phyloP scores from a whole-genome alignment of 352 stramenopile species.

The Globisporangium solare region DNA sequence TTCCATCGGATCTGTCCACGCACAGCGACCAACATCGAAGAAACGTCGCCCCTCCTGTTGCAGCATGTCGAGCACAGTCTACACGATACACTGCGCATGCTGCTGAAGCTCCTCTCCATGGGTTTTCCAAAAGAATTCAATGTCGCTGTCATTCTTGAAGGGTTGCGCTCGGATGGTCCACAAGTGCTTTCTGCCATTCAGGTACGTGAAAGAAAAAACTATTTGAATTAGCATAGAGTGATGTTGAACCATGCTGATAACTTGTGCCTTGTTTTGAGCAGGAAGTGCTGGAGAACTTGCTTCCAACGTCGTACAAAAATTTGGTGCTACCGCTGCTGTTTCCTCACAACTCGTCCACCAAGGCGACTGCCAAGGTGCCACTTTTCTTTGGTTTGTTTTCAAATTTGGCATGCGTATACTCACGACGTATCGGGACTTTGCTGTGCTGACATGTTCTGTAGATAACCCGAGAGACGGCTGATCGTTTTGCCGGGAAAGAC shows the following conservation, averaged over 20 bases:
- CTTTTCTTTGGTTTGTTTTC: no score
- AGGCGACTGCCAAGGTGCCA: constrained; percentile 47
- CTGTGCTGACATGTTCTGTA: constrained; percentile 13
- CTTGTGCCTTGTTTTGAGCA: constrained; percentile 21
- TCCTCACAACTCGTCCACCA: constrained; percentile 42
- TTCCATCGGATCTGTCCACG: constrained; percentile 72
- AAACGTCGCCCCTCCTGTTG: constrained; percentile 65
- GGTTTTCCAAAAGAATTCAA: constrained; percentile 83
- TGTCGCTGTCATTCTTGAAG: constrained; percentile 76
- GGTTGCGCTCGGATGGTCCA: constrained; percentile 55
- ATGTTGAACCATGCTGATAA: neutral
- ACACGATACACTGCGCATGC: constrained; percentile 62
- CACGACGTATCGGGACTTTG: no score
- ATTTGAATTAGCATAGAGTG: neutral
- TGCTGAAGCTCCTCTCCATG: constrained; percentile 78
- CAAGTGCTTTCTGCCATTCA: constrained; percentile 81
- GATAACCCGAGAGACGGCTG: constrained; percentile 54
- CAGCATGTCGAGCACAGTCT: constrained; percentile 77
- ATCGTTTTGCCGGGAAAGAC: constrained; percentile 39
- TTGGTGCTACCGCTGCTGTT: constrained; percentile 75
- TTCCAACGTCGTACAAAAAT: constrained; percentile 68
- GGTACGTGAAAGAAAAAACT: constrained; percentile 14
- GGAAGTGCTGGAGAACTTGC: constrained; percentile 79
- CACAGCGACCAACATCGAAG: constrained; percentile 68
- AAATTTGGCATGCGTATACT: no score